A percentile compares a stretch with the other conserved stretches of the same genome.
These are phyloP conservation scores for Leishmania lainsoni DNA, from an alignment of 208 protist species.

Conservation along the genomic window DNA sequence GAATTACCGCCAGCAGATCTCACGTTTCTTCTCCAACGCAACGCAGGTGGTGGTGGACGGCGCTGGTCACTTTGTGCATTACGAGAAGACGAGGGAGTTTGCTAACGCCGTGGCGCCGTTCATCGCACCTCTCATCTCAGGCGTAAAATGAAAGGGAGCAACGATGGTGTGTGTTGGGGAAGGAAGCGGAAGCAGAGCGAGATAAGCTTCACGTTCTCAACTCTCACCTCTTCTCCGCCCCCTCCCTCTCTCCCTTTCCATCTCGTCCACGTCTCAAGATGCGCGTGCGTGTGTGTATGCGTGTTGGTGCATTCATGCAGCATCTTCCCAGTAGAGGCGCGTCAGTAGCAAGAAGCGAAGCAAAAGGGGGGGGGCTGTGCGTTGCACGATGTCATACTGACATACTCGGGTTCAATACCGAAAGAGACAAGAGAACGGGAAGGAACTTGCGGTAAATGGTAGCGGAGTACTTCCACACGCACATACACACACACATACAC, in stretches of 20 bases:
- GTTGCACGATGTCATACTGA: not conserved
- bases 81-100: constrained; percentile 81
- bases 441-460: not conserved
- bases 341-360: not conserved
- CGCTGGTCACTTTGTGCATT: constrained; percentile 87
- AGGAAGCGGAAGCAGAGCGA: not conserved
- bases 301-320: not conserved
- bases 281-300: constrained; percentile 1
- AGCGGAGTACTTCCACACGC: not conserved
- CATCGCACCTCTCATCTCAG: constrained; percentile 29
- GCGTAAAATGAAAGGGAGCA: not conserved
- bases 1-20: constrained; percentile 38
- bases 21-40: constrained; percentile 64
- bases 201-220: not conserved
- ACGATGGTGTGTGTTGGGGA: not conserved
- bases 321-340: not conserved
- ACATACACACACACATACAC: not conserved
- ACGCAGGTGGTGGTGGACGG: constrained; percentile 64
- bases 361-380: not conserved
- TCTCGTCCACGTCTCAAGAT: not conserved
- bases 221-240: not conserved
- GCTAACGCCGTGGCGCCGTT: constrained; percentile 69
- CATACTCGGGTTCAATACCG: not conserved
- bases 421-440: not conserved
- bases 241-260: constrained; percentile 1